Conservation (phyloP, 441 rosid genomes). For the Croton setiger region DNA sequence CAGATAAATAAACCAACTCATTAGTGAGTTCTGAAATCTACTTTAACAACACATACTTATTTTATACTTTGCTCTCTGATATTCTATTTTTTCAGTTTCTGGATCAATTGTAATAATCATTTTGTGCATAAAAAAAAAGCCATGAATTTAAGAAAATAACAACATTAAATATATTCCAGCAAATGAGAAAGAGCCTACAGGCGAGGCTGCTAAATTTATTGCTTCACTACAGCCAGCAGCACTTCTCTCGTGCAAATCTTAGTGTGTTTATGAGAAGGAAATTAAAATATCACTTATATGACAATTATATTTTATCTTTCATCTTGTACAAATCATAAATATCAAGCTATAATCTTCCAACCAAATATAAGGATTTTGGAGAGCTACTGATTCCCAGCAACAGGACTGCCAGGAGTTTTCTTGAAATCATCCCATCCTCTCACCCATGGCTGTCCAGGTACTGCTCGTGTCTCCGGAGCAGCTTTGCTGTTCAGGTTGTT, state of each 20-base stretch:
- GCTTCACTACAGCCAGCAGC: neutral
- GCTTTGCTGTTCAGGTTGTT: conserved; percentile 53
- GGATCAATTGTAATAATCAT: neutral
- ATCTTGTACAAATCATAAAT: neutral
- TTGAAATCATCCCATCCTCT: conserved; percentile 78
- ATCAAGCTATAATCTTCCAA: neutral
- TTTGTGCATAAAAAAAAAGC: neutral
- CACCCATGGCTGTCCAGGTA: conserved; percentile 67
- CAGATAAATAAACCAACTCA: too few relatives aligned
- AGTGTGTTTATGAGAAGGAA: neutral
- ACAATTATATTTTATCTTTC: conserved; percentile 6
- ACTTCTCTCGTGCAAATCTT: conserved; percentile 11
- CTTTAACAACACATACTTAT: neutral
- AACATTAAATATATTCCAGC: neutral
- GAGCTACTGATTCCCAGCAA: conserved; percentile 56
- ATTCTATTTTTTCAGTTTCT: neutral
- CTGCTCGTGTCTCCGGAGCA: conserved; percentile 52
- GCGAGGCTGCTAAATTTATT: neutral
- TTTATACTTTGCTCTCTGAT: neutral
- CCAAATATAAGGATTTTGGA: neutral
- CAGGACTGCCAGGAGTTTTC: conserved; percentile 46
- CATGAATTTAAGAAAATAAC: neutral
- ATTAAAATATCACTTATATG: neutral
- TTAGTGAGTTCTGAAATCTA: too few relatives aligned
- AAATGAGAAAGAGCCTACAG: neutral